phyloP scores from a whole-genome alignment of 2,329 filamentous ascomycete species.

The Ilyonectria destructans region DNA sequence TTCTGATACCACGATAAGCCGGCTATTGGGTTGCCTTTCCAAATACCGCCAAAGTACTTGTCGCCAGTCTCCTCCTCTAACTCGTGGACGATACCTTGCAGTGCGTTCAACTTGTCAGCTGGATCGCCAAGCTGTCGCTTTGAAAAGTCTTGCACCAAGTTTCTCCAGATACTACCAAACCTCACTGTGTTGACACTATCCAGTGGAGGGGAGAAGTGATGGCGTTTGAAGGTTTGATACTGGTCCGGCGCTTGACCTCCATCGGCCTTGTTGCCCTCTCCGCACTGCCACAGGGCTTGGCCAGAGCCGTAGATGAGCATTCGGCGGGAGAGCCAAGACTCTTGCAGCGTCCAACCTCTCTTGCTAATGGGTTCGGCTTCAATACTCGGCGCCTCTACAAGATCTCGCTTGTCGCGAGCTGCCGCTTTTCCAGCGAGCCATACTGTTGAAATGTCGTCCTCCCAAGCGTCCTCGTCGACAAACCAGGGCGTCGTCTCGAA shows the following conservation, averaged over 20 bases:
- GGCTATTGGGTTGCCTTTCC: constrained; percentile 11
- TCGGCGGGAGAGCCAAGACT: constrained; percentile 14
- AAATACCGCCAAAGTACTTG: constrained; percentile 13
- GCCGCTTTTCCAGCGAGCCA: constrained; percentile 12
- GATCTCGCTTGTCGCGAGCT: background rate
- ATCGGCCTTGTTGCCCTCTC: constrained; percentile 7
- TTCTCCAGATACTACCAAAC: background rate
- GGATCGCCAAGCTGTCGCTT: constrained; percentile 20
- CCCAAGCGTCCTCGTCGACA: constrained; percentile 5
- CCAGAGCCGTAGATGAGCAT: constrained; percentile 23
- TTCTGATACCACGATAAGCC: constrained; percentile 24
- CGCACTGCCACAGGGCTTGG: constrained; percentile 12
- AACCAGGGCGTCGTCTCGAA: constrained; percentile 13
- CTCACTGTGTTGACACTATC: background rate
- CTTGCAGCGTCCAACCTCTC: constrained; percentile 25
- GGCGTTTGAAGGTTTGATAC: background rate
- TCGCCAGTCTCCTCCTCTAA: constrained; percentile 8
- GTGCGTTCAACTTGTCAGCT: constrained; percentile 20
- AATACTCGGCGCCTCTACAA: constrained; percentile 8
- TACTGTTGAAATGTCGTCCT: background rate
- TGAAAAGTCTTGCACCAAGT: constrained; percentile 5
- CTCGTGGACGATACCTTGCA: constrained; percentile 16
- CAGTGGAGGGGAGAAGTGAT: background rate
- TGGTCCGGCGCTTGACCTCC: background rate
- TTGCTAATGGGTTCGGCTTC: constrained; percentile 21